These are phyloP conservation scores for Tolypocladium pustulatum DNA, from an alignment of 2,329 filamentous ascomycete genomes.

Conservation along the genomic window DNA sequence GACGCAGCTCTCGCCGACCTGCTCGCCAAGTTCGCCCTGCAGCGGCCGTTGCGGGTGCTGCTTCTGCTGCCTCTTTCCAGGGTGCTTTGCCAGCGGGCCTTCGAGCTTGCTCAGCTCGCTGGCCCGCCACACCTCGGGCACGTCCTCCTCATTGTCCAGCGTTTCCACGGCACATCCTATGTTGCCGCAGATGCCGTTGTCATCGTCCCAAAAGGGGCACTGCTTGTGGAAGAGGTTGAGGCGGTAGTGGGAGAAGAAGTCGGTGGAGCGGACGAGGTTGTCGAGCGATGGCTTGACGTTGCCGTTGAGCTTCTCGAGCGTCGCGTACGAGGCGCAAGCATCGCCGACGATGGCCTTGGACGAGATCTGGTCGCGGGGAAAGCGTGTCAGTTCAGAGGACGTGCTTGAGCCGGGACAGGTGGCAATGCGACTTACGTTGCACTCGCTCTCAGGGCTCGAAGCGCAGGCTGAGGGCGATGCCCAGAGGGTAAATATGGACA, in stretches of 20 bases:
- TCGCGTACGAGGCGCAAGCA: slow-evolving; percentile 86
- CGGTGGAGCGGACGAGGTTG: slow-evolving; percentile 74
- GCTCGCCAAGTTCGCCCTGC: slow-evolving; percentile 70
- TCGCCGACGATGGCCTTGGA: slow-evolving; percentile 84
- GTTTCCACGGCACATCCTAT: slow-evolving; percentile 94
- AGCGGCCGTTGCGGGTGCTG: slow-evolving; percentile 65
- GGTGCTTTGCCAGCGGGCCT: slow-evolving; percentile 84
- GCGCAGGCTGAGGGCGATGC: slow-evolving; percentile 34
- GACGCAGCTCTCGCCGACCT: slow-evolving; percentile 90
- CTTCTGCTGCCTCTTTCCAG: slow-evolving; percentile 61
- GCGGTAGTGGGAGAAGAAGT: slow-evolving; percentile 97
- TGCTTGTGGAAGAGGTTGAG: slow-evolving; percentile 88
- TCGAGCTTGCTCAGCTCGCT: slow-evolving; percentile 87
- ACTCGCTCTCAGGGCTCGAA: slow-evolving; percentile 32
- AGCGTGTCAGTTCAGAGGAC: neutral
- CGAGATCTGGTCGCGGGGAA: slow-evolving; percentile 54
- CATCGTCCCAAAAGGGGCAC: slow-evolving; percentile 94
- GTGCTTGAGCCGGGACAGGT: neutral
- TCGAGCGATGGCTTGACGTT: slow-evolving; percentile 67
- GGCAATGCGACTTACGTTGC: slow-evolving; percentile 35
- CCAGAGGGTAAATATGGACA: slow-evolving; percentile 47
- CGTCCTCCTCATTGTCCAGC: slow-evolving; percentile 88
- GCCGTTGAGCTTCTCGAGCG: slow-evolving; percentile 75
- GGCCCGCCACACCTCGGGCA: slow-evolving; percentile 83
- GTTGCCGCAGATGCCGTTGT: slow-evolving; percentile 90